These are phyloP conservation scores for Penicillium sp. DNA, from an alignment of 2,329 filamentous ascomycete species.

Conservation along the genomic window DNA sequence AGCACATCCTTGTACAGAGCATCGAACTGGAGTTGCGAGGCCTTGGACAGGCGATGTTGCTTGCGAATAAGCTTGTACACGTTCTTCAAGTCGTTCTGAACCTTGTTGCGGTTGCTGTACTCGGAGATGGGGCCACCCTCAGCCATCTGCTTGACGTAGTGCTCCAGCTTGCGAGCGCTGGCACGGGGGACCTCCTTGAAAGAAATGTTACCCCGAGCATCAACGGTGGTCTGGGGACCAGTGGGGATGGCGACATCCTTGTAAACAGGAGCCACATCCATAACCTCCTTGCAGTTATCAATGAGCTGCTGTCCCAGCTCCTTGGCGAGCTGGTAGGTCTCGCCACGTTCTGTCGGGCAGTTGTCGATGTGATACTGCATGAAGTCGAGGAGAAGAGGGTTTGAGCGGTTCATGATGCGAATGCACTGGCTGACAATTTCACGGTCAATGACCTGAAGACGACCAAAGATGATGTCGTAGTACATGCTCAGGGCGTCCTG, in stretches of 20 bases:
- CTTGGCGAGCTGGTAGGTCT: conserved; percentile 98
- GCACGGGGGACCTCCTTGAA: conserved; percentile 86
- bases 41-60: conserved; percentile 96
- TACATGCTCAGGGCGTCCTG: conserved; percentile 99
- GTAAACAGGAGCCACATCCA: conserved; percentile 83
- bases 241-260: conserved; percentile 95
- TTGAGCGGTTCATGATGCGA: conserved; percentile 98
- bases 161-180: conserved; percentile 94
- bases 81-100: conserved; percentile 90
- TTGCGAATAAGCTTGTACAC: conserved; percentile 99
- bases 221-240: conserved; percentile 88
- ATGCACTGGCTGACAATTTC: conserved; percentile 99
- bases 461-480: conserved; percentile 97
- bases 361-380: conserved; percentile 99
- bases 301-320: conserved; percentile 91
- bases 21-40: conserved; percentile 96
- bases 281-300: conserved; percentile 94
- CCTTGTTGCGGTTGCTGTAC: conserved; percentile 97
- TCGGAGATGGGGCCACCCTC: conserved; percentile 98
- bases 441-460: conserved; percentile 88
- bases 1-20: conserved; percentile 91
- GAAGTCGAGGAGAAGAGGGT: conserved; percentile 92
- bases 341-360: conserved; percentile 93
- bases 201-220: conserved; percentile 87
- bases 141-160: conserved; percentile 98